Evolutionary conservation across 2,329 filamentous ascomycete species (phyloP).

Genomic region (Pseudogymnoascus sp.): DNA sequence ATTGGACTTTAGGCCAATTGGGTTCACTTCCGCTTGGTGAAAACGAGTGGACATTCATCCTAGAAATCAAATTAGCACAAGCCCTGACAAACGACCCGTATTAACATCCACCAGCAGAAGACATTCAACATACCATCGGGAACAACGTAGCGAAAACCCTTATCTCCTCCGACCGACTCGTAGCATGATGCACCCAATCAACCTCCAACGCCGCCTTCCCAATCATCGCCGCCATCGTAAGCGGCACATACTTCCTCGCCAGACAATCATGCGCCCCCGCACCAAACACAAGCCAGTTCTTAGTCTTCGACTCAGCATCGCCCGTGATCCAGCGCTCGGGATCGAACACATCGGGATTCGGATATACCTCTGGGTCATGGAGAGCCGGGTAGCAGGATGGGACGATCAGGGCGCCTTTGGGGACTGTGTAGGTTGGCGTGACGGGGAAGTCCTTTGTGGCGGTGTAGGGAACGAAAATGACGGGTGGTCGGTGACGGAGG

Average conservation of each 20-base stretch:
- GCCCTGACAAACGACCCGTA: background rate
- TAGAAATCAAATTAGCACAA: background rate
- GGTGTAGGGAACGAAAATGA: constrained; percentile 46
- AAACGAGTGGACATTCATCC: background rate
- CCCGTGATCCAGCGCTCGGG: constrained; percentile 45
- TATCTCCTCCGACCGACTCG: constrained; percentile 40
- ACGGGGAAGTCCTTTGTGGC: constrained; percentile 40
- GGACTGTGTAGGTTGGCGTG: constrained; percentile 39
- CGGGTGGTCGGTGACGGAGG: constrained; percentile 42
- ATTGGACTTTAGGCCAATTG: background rate
- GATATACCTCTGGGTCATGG: constrained; percentile 40
- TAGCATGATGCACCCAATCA: constrained; percentile 42
- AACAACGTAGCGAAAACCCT: background rate
- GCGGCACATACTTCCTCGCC: constrained; percentile 39
- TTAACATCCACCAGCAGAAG: background rate
- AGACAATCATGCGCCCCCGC: constrained; percentile 42
- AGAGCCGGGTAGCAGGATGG: constrained; percentile 44
- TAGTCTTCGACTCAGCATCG: constrained; percentile 40
- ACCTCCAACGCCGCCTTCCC: constrained; percentile 42
- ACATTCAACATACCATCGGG: background rate
- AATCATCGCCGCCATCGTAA: constrained; percentile 43
- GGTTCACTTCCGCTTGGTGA: background rate
- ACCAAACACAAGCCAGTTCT: constrained; percentile 47
- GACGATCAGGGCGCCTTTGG: constrained; percentile 40
- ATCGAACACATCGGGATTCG: constrained; percentile 38